These are phyloP conservation scores for Debaryomyces psychrophilus DNA, from an alignment of 1,139 yeast genomes.

Conservation along the genomic window DNA sequence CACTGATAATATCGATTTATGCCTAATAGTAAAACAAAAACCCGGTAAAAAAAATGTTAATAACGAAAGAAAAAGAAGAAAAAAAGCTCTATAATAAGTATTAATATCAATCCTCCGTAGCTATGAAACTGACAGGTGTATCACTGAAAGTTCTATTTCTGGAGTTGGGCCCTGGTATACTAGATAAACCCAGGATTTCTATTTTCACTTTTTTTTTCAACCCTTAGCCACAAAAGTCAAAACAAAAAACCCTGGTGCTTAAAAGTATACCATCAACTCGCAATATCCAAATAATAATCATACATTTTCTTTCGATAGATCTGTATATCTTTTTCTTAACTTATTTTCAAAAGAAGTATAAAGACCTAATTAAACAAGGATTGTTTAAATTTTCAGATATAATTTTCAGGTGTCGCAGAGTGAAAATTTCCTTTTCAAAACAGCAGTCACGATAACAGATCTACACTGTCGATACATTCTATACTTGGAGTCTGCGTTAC, in stretches of 20 bases:
- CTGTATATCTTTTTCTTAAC: slow-evolving; percentile 5
- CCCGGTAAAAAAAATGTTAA: slow-evolving; percentile 4
- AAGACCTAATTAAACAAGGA: slow-evolving; percentile 1
- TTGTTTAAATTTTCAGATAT: slow-evolving; percentile 8
- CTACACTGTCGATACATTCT: background rate
- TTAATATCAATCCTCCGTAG: slow-evolving; percentile 5
- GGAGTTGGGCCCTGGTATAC: background rate
- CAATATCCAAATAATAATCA: slow-evolving; percentile 1
- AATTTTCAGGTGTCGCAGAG: slow-evolving; percentile 5
- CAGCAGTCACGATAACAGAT: slow-evolving; percentile 9
- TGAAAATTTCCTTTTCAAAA: slow-evolving; percentile 1
- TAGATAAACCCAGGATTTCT: slow-evolving; percentile 6
- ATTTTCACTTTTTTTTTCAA: slow-evolving; percentile 7
- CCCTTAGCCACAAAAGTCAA: slow-evolving; percentile 2
- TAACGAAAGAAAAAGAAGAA: slow-evolving; percentile 6
- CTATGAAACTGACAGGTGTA: background rate
- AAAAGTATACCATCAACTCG: slow-evolving; percentile 1
- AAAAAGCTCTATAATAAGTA: slow-evolving; percentile 6
- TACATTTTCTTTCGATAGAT: slow-evolving; percentile 9
- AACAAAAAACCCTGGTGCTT: slow-evolving; percentile 1
- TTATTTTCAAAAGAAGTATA: background rate
- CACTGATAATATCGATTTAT: background rate
- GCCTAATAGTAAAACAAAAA: slow-evolving; percentile 6
- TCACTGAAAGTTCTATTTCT: background rate
- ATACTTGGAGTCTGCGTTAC: background rate